Percentiles rank a stretch among this genome's conserved stretches.
Conservation (phyloP, 257 asterid genomes). For the Oldenlandia corymbosa region DNA sequence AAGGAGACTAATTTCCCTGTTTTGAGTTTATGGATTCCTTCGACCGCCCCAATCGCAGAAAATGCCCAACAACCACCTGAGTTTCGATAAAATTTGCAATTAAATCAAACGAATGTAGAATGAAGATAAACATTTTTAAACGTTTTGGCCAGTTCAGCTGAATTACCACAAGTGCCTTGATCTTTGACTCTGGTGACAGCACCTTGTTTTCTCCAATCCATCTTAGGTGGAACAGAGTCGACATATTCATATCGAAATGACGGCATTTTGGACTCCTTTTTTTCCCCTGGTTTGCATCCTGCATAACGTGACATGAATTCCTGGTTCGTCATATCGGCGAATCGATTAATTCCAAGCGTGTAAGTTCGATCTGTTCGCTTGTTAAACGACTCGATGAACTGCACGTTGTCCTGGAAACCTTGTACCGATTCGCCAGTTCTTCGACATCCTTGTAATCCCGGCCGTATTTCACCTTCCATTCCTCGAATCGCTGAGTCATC, state of each 20-base stretch:
- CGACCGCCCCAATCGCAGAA: too few relatives aligned
- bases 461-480: constrained; percentile 7
- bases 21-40: too few relatives aligned
- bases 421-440: constrained; percentile 2
- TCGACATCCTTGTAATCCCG: background rate
- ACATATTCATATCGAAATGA: background rate
- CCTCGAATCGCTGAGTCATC: constrained; percentile 3
- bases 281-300: constrained; percentile 9
- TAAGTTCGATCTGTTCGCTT: background rate
- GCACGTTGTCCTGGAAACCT: constrained; percentile 13
- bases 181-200: constrained; percentile 13
- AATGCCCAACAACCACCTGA: too few relatives aligned
- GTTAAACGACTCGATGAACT: constrained; percentile 12
- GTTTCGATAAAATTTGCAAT: too few relatives aligned
- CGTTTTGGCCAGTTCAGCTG: too few relatives aligned
- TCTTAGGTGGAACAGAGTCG: too few relatives aligned
- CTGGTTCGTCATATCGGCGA: constrained; percentile 12
- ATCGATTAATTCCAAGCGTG: background rate
- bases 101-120: too few relatives aligned
- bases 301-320: constrained; percentile 7
- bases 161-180: constrained; percentile 14
- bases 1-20: too few relatives aligned
- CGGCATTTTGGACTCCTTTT: background rate
- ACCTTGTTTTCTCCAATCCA: constrained; percentile 8
- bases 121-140: too few relatives aligned